These are phyloP conservation scores for Avena eriantha DNA, from an alignment of 176 grass and related monocot genomes.

Conservation along the genomic window DNA sequence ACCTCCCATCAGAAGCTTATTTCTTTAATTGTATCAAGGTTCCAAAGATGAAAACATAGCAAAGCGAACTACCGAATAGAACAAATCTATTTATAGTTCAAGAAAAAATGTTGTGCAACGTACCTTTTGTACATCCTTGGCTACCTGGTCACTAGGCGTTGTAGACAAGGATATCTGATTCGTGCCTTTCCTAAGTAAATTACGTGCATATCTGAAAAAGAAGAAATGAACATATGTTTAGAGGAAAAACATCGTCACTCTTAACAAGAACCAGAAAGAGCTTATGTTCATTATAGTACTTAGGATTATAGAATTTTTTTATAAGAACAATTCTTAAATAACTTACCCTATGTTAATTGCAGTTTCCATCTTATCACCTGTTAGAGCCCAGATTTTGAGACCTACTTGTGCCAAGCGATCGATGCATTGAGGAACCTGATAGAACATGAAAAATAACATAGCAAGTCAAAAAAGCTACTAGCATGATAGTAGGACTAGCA, in stretches of 20 bases:
- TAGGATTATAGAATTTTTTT: not conserved
- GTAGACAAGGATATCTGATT: constrained; percentile 75
- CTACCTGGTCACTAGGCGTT: constrained; percentile 62
- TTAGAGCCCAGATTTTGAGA: constrained; percentile 98
- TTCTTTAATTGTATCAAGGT: not conserved
- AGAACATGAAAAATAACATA: constrained; percentile 39
- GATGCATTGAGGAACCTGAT: constrained; percentile 92
- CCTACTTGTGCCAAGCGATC: constrained; percentile 97
- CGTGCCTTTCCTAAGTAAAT: constrained; percentile 98
- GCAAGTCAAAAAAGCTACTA: constrained; percentile 43
- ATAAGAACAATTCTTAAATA: constrained; percentile 33
- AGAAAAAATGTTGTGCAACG: constrained; percentile 33
- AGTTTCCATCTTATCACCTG: constrained; percentile 99
- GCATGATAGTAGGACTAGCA: constrained; percentile 33
- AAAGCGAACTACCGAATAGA: constrained; percentile 55
- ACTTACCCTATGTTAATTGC: constrained; percentile 97
- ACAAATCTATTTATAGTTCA: constrained; percentile 35
- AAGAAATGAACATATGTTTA: constrained; percentile 49
- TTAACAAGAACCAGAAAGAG: not conserved
- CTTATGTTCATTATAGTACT: not conserved
- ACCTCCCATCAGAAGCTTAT: too few relatives aligned
- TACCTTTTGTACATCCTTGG: constrained; percentile 90
- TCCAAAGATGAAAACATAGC: constrained; percentile 64
- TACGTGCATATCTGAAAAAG: constrained; percentile 89
- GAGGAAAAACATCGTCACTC: not conserved